Evolutionary conservation across 768 basidiomycete species (phyloP).

Genomic region (Amanita inopinata): DNA sequence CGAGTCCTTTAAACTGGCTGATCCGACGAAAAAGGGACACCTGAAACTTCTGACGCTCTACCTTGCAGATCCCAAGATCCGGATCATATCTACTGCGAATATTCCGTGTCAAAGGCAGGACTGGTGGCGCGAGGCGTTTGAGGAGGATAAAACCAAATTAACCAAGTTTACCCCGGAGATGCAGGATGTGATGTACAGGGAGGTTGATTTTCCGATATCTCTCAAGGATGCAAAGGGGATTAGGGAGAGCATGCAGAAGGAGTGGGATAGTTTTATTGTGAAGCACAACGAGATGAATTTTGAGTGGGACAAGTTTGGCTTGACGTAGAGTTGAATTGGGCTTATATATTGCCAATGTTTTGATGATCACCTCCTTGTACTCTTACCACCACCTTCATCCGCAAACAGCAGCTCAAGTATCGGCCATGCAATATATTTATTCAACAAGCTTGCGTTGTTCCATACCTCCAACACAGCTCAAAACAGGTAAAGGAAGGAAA

Average conservation of each 20-base stretch:
- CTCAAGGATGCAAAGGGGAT: too few species aligned
- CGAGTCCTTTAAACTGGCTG: conserved; percentile 20
- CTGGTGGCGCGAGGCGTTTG: conserved; percentile 15
- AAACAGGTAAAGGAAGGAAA: too few species aligned
- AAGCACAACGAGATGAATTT: too few species aligned
- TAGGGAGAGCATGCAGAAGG: too few species aligned
- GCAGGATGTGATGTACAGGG: too few species aligned
- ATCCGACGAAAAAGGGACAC: conserved; percentile 24
- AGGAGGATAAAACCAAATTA: background rate
- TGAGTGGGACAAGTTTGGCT: too few species aligned
- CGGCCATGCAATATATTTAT: background rate
- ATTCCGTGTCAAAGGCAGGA: conserved; percentile 19
- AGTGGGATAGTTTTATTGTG: too few species aligned
- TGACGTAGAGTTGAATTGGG: too few species aligned
- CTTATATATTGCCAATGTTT: too few species aligned
- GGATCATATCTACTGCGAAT: conserved; percentile 18
- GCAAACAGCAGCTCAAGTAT: background rate
- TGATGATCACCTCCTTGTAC: background rate
- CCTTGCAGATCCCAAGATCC: conserved; percentile 23
- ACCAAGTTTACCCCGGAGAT: too few species aligned
- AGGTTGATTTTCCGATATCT: too few species aligned
- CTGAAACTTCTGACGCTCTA: conserved; percentile 27
- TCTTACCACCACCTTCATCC: conserved; percentile 1
- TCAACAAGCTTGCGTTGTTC: conserved; percentile 1
- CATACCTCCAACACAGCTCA: background rate